A percentile compares a stretch with the other conserved stretches of the same genome.
These are phyloP conservation scores for Nothomitra cinnamomea DNA, from an alignment of 2,329 filamentous ascomycete species.

Conservation along the genomic window DNA sequence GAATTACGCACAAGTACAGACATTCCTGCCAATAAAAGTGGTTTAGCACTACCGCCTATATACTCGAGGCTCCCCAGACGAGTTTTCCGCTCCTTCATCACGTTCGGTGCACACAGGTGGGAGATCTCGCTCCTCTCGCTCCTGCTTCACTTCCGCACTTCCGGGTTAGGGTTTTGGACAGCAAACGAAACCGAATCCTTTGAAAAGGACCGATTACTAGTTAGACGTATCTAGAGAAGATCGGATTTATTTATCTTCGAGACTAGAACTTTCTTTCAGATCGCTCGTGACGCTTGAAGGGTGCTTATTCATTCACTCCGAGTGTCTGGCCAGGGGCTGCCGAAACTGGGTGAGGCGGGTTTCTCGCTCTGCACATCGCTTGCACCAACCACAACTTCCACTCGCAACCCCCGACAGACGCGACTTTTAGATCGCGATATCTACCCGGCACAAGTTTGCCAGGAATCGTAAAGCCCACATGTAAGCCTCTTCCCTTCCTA, in stretches of 20 bases:
- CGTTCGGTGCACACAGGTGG: background rate
- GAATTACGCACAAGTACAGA: background rate
- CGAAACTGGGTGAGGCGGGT: constrained; percentile 3
- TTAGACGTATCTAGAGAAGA: background rate
- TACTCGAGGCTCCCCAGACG: background rate
- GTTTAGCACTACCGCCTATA: background rate
- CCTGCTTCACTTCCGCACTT: background rate
- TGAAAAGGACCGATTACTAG: background rate
- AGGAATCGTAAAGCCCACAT: background rate
- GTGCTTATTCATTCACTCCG: background rate
- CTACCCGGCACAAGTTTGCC: background rate
- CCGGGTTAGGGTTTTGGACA: constrained; percentile 1
- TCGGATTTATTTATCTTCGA: background rate
- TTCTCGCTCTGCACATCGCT: constrained; percentile 3
- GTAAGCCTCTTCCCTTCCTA: background rate
- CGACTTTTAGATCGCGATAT: constrained; percentile 1
- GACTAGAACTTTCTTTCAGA: background rate
- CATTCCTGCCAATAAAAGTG: background rate
- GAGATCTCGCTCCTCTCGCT: background rate
- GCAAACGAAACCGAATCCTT: background rate
- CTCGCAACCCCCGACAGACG: background rate
- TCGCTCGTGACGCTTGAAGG: background rate
- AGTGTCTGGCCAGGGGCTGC: background rate
- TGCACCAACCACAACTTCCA: constrained; percentile 3
- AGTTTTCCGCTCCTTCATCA: background rate